These are phyloP conservation scores for Trametes sanguinea DNA, from an alignment of 768 basidiomycete genomes.

Conservation along the genomic window DNA sequence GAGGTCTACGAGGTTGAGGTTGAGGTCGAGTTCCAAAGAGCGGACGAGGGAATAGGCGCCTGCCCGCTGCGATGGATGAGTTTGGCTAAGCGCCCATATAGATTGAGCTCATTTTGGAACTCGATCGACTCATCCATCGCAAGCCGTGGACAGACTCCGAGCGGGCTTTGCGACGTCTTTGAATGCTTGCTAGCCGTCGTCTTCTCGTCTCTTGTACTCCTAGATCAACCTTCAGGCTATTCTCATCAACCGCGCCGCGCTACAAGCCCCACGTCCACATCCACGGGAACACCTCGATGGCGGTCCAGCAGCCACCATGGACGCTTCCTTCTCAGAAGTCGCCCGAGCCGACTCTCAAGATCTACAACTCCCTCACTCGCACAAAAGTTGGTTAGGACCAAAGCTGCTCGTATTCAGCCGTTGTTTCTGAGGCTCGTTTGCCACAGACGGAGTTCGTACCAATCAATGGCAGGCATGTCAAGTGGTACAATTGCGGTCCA, in stretches of 20 bases:
- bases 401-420: background rate
- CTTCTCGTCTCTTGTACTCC: background rate
- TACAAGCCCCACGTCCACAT: background rate
- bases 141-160: constrained; percentile 6
- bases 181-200: constrained; percentile 9
- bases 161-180: background rate
- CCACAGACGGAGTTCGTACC: constrained; percentile 77
- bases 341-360: constrained; percentile 68
- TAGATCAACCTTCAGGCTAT: background rate
- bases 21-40: too few species aligned
- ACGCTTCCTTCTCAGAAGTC: constrained; percentile 44
- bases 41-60: too few species aligned
- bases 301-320: constrained; percentile 62
- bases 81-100: background rate
- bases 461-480: constrained; percentile 68
- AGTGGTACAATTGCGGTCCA: constrained; percentile 99
- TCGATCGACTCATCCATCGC: constrained; percentile 16
- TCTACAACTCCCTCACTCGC: constrained; percentile 92
- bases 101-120: background rate
- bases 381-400: constrained; percentile 62
- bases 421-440: constrained; percentile 21
- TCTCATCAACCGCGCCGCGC: constrained; percentile 1
- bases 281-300: constrained; percentile 41
- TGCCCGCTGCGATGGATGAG: background rate
- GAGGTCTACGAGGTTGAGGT: too few species aligned